A percentile compares a stretch with the other conserved stretches of the same genome.
phyloP scores from a whole-genome alignment of 176 grass and related monocot species.

The Pontederia crassipes region DNA sequence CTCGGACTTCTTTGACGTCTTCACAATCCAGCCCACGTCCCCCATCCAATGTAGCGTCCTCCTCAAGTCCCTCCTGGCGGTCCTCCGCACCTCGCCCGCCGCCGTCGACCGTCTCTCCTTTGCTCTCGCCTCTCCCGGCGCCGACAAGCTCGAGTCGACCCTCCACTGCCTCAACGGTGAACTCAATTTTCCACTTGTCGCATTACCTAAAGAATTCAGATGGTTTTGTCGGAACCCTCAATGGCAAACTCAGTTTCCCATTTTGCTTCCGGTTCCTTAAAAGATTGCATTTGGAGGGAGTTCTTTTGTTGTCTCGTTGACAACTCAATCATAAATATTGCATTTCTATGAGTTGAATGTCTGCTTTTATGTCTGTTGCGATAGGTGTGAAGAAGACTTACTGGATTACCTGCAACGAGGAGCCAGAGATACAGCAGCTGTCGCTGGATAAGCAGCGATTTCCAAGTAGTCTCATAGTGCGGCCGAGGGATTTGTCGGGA shows the following conservation, averaged over 20 bases:
- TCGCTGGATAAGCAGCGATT: conserved; percentile 47
- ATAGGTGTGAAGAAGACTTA: conserved; percentile 74
- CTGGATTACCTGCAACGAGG: conserved; percentile 64
- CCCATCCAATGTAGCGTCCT: conserved; percentile 74
- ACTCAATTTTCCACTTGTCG: neutral
- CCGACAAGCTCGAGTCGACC: conserved; percentile 67
- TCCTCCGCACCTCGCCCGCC: conserved; percentile 56
- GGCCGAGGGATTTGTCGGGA: conserved; percentile 57
- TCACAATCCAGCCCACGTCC: conserved; percentile 26
- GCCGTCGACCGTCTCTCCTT: conserved; percentile 49
- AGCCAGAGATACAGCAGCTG: conserved; percentile 61
- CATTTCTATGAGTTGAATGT: no score
- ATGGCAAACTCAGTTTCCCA: no score
- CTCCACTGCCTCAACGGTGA: conserved; percentile 75
- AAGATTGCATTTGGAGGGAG: no score
- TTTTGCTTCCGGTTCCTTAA: no score
- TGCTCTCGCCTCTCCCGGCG: conserved; percentile 37
- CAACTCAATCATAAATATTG: no score
- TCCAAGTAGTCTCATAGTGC: conserved; percentile 56
- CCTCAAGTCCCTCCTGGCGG: conserved; percentile 61
- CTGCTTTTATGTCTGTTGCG: neutral
- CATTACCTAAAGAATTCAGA: no score
- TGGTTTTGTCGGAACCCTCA: no score
- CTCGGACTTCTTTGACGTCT: conserved; percentile 64
- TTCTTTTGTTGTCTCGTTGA: no score